Evolutionary conservation across 257 asterid genomes (phyloP), one percentile per base, ranked within the genome.

Genomic region (Ehretia macrophylla): DNA sequence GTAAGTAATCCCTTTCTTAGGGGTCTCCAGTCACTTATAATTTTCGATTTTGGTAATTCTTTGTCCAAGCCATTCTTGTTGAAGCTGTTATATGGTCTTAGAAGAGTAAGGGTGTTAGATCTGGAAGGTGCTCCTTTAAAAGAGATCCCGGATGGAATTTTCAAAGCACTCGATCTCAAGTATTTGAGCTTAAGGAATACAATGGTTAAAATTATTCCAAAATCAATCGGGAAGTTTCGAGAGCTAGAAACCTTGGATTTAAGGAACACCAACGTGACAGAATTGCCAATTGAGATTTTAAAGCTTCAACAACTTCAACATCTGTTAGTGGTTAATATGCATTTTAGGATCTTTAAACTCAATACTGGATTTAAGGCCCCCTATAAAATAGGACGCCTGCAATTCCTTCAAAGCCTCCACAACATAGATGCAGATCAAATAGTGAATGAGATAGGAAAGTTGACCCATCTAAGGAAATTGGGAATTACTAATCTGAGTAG

Each of bases 231-330:
- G 4, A 56, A 48, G 11, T 63, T 65, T 19, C 56, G 32, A n/a
- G 48, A 55, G 21, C 59, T 65, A 10, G 54, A 66, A n/a, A 23
- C 32, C 13, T 52, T 58, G 18, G 47, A 38, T 51, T 18, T 66
- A 32, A 17, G 5, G 5, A 0, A 23, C 6, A 66, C 71, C 5
- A n/a, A n/a, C n/a, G n/a, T n/a, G n/a, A n/a, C n/a, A n/a, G n/a
- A n/a, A n/a, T n/a, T n/a, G n/a, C n/a, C n/a, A n/a, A n/a, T n/a
- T n/a, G n/a, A n/a, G n/a, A n/a, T n/a, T n/a, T n/a, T n/a, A n/a
- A n/a, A n/a, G n/a, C n/a, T n/a, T n/a, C n/a, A n/a, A n/a, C n/a
- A n/a, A n/a, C n/a, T n/a, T n/a, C n/a, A n/a, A n/a, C 11, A 23
- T n/a, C n/a, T n/a, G n/a, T n/a, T n/a, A 5, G 65, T 58, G 47